Percentiles rank a stretch among this genome's conserved stretches.
Conservation (phyloP, 768 basidiomycete genomes). For the Podaxis pistillaris region DNA sequence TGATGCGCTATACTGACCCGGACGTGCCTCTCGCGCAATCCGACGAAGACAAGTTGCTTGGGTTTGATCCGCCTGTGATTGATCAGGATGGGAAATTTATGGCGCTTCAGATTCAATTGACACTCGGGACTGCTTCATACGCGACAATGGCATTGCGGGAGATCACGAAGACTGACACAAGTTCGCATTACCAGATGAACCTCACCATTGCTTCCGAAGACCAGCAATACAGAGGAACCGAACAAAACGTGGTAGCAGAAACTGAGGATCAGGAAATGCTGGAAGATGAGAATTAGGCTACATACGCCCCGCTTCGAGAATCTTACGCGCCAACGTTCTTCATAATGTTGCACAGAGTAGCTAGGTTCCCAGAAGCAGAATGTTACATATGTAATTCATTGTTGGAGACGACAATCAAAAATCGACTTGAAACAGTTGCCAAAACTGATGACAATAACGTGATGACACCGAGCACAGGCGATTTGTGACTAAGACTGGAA, state of each 20-base stretch:
- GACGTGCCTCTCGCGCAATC: conserved; percentile 90
- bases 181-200: conserved; percentile 83
- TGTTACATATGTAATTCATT: neutral
- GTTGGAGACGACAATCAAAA: neutral
- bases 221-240: conserved; percentile 71
- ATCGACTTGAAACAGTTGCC: neutral
- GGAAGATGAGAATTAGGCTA: neutral
- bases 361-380: neutral
- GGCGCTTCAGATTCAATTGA: conserved; percentile 82
- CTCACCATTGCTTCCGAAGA: conserved; percentile 79
- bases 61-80: conserved; percentile 68
- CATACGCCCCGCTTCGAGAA: neutral
- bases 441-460: neutral
- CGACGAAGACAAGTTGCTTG: conserved; percentile 90
- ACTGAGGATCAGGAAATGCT: conserved; percentile 18
- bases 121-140: conserved; percentile 90
- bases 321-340: neutral
- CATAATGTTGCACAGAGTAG: neutral
- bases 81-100: conserved; percentile 77
- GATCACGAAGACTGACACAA: conserved; percentile 94
- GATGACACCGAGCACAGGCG: neutral
- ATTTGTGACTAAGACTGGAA: too few relatives aligned
- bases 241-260: conserved; percentile 30
- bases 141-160: conserved; percentile 98
- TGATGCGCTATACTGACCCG: conserved; percentile 89